Evolutionary conservation across 495 filamentous ascomycete genomes (phyloP).

Genomic region (Xylaria intraflava): DNA sequence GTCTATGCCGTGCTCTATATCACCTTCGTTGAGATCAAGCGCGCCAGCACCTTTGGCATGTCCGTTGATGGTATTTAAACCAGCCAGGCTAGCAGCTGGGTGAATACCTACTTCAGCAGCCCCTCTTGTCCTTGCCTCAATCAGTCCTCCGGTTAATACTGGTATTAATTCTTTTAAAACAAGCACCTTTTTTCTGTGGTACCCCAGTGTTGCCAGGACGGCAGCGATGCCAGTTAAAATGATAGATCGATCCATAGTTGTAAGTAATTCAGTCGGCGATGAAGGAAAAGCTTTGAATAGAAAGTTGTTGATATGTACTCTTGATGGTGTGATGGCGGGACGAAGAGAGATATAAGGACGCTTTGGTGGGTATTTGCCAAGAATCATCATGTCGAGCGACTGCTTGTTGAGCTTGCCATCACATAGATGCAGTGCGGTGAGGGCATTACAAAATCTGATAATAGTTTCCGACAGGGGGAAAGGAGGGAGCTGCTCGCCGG

Average conservation of each 20-base stretch:
- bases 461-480: slow-evolving; percentile 74
- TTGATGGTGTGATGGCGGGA: slow-evolving; percentile 45
- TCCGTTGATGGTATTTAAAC: slow-evolving; percentile 45
- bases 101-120: slow-evolving; percentile 94
- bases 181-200: slow-evolving; percentile 80
- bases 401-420: slow-evolving; percentile 62
- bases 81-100: slow-evolving; percentile 76
- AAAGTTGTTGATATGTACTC: slow-evolving; percentile 61
- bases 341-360: slow-evolving; percentile 36
- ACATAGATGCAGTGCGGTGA: slow-evolving; percentile 62
- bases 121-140: slow-evolving; percentile 87
- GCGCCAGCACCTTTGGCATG: slow-evolving; percentile 50
- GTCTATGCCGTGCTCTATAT: slow-evolving; percentile 67
- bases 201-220: slow-evolving; percentile 65
- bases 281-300: slow-evolving; percentile 68
- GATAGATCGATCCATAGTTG: slow-evolving; percentile 62
- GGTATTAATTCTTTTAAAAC: slow-evolving; percentile 76
- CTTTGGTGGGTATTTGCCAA: slow-evolving; percentile 28
- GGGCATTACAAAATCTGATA: slow-evolving; percentile 69
- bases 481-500: slow-evolving; percentile 74
- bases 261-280: slow-evolving; percentile 52
- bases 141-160: slow-evolving; percentile 73
- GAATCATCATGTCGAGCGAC: slow-evolving; percentile 60
- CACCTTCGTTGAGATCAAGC: slow-evolving; percentile 65
- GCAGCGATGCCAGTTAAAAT: slow-evolving; percentile 84